Evolutionary conservation across 106 monocot genomes (phyloP), one percentile per base, ranked within the genome.

Genomic region (Triglochin maritima): DNA sequence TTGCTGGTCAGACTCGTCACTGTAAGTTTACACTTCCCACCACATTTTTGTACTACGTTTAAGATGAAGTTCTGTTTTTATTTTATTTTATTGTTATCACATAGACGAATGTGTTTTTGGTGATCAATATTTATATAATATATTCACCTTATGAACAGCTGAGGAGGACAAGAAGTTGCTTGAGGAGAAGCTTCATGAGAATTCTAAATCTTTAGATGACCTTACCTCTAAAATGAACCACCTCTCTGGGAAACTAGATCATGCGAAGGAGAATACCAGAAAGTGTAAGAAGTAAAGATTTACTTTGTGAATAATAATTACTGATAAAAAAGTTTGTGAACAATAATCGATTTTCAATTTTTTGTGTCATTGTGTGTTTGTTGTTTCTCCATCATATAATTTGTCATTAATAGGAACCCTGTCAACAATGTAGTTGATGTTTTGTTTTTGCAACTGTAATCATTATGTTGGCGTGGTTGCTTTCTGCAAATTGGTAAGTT

Each of bases 151-250:
- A 48, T 59, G 42, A 48, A 60, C 74, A 98, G 98, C 88, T 64
- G 98, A 98, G 75, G 82, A 89, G 65, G 92, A 88, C 80, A 88
- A 84, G 75, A 98, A 79, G 58, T 75, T 76, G 15, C 81, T 88
- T 69, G 86, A 89, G 57, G 84, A 77, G 71, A 98, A 73, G 77
- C 57, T 98, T 16, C 65, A 65, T 9, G 63, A 82, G 16, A 82
- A 81, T 69, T 82, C 79, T 13, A 88, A 86, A 77, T 70, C 60
- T 62, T 67, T 98, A 49, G 92, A 86, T 81, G 82, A 84, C 49
- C 74, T 92, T 43, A 68, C 80, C 4, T 75, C 67, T 53, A 80
- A 81, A 54, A 17, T 92, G 46, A 63, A 82, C 59, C 75, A 77
- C 14, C 64, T 82, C 57, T 80, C 86, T 64, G 67, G 57, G 76